Evolutionary conservation across 1,139 yeast genomes (phyloP), one percentile per base, ranked within the genome.

Genomic region (Diutina neorugosa): DNA sequence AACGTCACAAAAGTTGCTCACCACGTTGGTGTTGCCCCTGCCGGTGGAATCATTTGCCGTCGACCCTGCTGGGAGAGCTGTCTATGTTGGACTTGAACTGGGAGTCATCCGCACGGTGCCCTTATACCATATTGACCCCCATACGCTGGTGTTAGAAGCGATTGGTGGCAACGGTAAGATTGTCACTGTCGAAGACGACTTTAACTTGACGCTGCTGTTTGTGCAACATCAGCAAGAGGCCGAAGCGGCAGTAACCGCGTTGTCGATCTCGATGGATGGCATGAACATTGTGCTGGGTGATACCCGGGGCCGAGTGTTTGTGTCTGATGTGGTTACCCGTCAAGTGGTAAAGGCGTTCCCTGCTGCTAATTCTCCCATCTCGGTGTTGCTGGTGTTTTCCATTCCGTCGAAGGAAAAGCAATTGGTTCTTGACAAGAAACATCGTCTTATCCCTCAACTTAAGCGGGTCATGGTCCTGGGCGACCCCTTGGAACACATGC

Each of bases 41-140:
- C 75, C 86, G 0, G 76, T 87, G 11, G 76, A 77, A 21, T 70
- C 85, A 20, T 57, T 93, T 18, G 75, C 82, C 0, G 69, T 79
- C n/a, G 98, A 93, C 64, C 91, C 96, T 0, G 88, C 93, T 0
- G 89, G 84, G 61, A 74, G 98, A 59, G 77, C 82, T 1, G 57
- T 86, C 0, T 93, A 86, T 64, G 81, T 78, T 3, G 98, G 96
- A 1, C 68, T 85, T 37, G 62, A 68, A 1, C 75, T 80, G 57
- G 97, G 97, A 14, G 62, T 68, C 19, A 77, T 88, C 46, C 72
- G 85, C 58, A 65, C 71, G 23, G 73, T 87, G 12, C 78, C 83
- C 16, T 65, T 87, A 54, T 87, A 81, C 66, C 66, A 67, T 21
- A 69, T 78, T 43, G 73, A 76, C 56, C 64, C 68, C 2, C 65